Evolutionary conservation across 2,329 filamentous ascomycete genomes (phyloP), one percentile per base, ranked within the genome.

Genomic region (Pseudocercospora musae): DNA sequence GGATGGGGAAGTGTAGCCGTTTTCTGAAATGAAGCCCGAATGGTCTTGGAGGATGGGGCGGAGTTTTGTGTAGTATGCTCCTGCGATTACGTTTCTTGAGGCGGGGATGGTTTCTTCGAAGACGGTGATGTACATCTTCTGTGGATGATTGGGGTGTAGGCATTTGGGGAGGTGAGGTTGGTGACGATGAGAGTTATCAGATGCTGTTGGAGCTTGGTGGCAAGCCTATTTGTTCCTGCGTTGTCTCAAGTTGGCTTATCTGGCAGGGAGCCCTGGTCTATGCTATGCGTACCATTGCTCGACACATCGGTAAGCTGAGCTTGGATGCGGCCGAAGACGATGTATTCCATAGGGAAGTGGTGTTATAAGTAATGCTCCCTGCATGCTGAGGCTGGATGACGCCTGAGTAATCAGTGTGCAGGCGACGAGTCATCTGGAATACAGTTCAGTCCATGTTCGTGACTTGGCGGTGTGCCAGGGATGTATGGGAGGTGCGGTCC

Each of bases 91-190:
- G 31, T 46, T 20, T 21, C 49, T 49, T 20, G 53, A 18, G 21
- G 56, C 49, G 20, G 60, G 31, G 15, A 59, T 59, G 4, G 60
- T 62, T 29, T 62, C 57, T 42, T 62, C 60, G 8, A 62, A 48
- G 20, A 57, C 18, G 40, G 57, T 52, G 31, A 59, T 42, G 57
- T 56, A 62, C 57, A 62, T 59, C 10, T 25, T 52, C 31, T 33
- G 31, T 3, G 48, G 20, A 13, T 1, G 44, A 4, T 23, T n/a
- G 23, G 10, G 48, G 48, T 52, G 48, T 27, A 18, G 48, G 21
- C 18, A 9, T 52, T 33, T 33, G 31, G 15, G 31, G 48, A 40
- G 10, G 11, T n/a, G 48, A 23, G 48, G 48, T n/a, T 11, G 48
- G 9, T 33, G 31, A 33, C n/a, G 31, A 33, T 40, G 18, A 10